Base-by-base conservation (phyloP, 768 basidiomycete genomes). In the Favolaschia claudopus region DNA sequence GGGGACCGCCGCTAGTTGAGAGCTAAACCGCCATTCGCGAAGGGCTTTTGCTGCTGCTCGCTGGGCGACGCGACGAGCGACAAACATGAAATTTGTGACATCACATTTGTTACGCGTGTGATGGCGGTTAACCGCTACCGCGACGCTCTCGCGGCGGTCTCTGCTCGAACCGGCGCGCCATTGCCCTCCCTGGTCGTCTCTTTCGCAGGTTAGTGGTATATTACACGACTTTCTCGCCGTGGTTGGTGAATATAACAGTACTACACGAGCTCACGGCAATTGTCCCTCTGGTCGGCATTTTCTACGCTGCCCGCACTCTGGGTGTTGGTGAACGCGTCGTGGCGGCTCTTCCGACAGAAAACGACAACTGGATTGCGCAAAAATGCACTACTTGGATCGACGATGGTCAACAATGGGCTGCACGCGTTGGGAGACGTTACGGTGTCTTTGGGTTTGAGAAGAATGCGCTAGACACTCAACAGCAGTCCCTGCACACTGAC, bases 241-340 rank as follows among this genome's bases (percentile, higher is more conserved):
- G n/a, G n/a, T n/a, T n/a, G n/a, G n/a, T n/a, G n/a, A n/a, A n/a
- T n/a, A n/a, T n/a, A n/a, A n/a, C n/a, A 6, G 75, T 95, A 50
- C 79, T 97, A 3, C 95, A 97, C 69, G 95, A 97, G 69, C 62
- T 93, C 12, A 95, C 93, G 0, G 93, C 95, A 0, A 68, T 95
- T 47, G 79, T 86, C 0, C 93, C 95, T 3, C 80, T 95, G 27
- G 82, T 89, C 5, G 83, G 86, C 32, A 70, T 92, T 34, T 96
- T 94, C 72, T 93, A 86, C 68, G 78, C 79, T 0, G 86, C 92
- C 9, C 79, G 89, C 31, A 70, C 82, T 5, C 64, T 92, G 1
- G 91, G 89, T 3, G 71, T 92, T 22, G 95, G 95, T 0, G 87
- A 90, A 50, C 76, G 72, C 34, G 71, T 93, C 55, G 84, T 94